Evolutionary conservation across 108 stramenopile species (phyloP).

Genomic region (Conticribra guillardii): DNA sequence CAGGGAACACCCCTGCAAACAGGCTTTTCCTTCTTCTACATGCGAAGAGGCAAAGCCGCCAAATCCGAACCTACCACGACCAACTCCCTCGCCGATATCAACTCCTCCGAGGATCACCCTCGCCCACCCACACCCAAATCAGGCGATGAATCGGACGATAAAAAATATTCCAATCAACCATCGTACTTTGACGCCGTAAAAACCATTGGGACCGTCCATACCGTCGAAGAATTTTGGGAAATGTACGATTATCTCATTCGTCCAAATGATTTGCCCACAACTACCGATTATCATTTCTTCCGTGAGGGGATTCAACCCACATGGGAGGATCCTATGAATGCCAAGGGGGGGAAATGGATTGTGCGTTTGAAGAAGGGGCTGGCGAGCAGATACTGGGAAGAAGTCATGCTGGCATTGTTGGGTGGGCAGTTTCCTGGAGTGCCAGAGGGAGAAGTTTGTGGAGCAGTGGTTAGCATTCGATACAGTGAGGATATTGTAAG

Average conservation of each 20-base stretch:
- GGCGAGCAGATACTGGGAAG: constrained; percentile 93
- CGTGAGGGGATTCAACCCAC: constrained; percentile 95
- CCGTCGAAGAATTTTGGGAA: constrained; percentile 94
- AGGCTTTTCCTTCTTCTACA: constrained; percentile 72
- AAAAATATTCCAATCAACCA: constrained; percentile 11
- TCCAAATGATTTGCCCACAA: constrained; percentile 79
- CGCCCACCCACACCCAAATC: not conserved
- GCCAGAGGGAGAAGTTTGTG: constrained; percentile 91
- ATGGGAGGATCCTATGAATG: constrained; percentile 94
- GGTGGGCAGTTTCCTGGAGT: constrained; percentile 84
- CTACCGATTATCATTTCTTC: constrained; percentile 95
- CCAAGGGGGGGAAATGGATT: constrained; percentile 94
- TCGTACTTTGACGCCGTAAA: constrained; percentile 71
- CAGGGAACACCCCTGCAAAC: constrained; percentile 34
- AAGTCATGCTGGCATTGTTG: constrained; percentile 91
- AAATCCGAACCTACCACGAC: constrained; percentile 1
- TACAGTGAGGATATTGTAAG: constrained; percentile 94
- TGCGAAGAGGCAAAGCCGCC: constrained; percentile 72
- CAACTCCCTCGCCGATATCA: not conserved
- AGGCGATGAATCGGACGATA: not conserved
- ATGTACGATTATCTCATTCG: constrained; percentile 88
- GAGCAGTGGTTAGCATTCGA: constrained; percentile 91
- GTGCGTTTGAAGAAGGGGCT: constrained; percentile 80
- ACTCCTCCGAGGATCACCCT: not conserved
- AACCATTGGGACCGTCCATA: constrained; percentile 78